Evolutionary conservation across 2,329 filamentous ascomycete species (phyloP).

Genomic region (Fusarium sp.): DNA sequence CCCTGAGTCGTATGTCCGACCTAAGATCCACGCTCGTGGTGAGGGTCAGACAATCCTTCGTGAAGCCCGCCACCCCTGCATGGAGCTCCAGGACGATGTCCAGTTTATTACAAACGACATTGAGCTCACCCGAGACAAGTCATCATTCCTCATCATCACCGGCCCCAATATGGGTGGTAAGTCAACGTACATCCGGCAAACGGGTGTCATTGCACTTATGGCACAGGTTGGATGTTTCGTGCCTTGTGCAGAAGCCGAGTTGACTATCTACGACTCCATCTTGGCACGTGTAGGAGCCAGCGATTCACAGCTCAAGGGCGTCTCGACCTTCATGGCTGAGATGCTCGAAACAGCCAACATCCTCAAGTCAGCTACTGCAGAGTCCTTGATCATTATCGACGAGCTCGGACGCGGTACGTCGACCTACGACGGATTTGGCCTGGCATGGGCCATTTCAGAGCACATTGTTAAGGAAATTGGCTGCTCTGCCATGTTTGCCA

Average conservation of each 20-base stretch:
- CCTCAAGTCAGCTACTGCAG: constrained; percentile 92
- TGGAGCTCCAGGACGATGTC: constrained; percentile 98
- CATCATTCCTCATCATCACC: constrained; percentile 95
- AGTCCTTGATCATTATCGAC: constrained; percentile 98
- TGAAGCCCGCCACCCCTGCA: constrained; percentile 94
- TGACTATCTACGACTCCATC: constrained; percentile 97
- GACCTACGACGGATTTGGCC: constrained; percentile 97
- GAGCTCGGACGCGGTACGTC: constrained; percentile 96
- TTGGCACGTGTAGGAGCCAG: constrained; percentile 95
- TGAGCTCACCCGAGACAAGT: constrained; percentile 78
- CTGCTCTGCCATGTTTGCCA: constrained; percentile 94
- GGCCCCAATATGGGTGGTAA: constrained; percentile 99
- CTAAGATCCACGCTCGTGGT: constrained; percentile 89
- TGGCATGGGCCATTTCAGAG: constrained; percentile 99
- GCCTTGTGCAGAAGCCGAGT: constrained; percentile 87
- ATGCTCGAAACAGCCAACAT: constrained; percentile 99
- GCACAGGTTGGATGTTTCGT: constrained; percentile 97
- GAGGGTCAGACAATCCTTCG: constrained; percentile 89
- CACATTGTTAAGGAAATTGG: constrained; percentile 96
- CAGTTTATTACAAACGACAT: constrained; percentile 99
- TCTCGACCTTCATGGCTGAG: constrained; percentile 99
- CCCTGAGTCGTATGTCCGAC: constrained; percentile 89
- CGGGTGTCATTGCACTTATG: constrained; percentile 96
- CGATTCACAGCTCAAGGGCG: constrained; percentile 96
- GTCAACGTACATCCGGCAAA: constrained; percentile 97